phyloP scores from a whole-genome alignment of 225 moss, liverwort and hornwort genomes.

The Lunularia cruciata region DNA sequence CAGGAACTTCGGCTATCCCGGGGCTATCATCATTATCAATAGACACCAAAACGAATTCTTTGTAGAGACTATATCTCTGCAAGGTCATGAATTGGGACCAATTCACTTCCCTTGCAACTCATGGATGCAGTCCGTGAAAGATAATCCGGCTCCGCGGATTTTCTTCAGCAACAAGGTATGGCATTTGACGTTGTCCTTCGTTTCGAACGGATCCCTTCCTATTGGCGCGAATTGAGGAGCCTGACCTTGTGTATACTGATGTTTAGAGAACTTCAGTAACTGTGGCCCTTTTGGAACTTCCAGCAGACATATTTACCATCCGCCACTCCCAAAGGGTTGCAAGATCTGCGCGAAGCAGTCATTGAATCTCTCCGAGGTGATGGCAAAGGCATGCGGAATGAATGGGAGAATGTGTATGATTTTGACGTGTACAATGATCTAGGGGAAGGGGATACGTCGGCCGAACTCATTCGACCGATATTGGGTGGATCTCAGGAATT shows the following conservation, averaged over 20 bases:
- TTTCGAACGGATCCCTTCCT: too few relatives aligned
- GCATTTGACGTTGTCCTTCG: too few relatives aligned
- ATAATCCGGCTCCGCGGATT: slow-evolving; percentile 44
- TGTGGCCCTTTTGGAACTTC: neutral
- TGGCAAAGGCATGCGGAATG: slow-evolving; percentile 56
- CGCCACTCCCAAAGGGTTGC: slow-evolving; percentile 63
- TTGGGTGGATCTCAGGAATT: slow-evolving; percentile 56
- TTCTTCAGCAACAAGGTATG: slow-evolving; percentile 80
- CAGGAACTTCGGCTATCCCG: slow-evolving; percentile 63
- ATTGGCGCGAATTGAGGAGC: too few relatives aligned
- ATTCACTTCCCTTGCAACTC: slow-evolving; percentile 58
- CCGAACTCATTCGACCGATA: slow-evolving; percentile 35
- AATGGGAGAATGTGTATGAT: slow-evolving; percentile 73
- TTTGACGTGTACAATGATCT: slow-evolving; percentile 86
- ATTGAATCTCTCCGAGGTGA: slow-evolving; percentile 53
- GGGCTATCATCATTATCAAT: slow-evolving; percentile 74
- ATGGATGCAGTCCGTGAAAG: slow-evolving; percentile 57
- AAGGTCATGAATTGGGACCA: slow-evolving; percentile 36
- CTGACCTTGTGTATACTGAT: too few relatives aligned
- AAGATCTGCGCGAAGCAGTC: slow-evolving; percentile 55
- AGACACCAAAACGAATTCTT: slow-evolving; percentile 75
- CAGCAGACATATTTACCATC: slow-evolving; percentile 68
- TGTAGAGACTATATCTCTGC: slow-evolving; percentile 51
- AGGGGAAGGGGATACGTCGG: slow-evolving; percentile 38
- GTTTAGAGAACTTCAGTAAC: too few relatives aligned